These are phyloP conservation scores for Cyclotella kingstonii DNA, from an alignment of 108 stramenopile species.

Conservation along the genomic window DNA sequence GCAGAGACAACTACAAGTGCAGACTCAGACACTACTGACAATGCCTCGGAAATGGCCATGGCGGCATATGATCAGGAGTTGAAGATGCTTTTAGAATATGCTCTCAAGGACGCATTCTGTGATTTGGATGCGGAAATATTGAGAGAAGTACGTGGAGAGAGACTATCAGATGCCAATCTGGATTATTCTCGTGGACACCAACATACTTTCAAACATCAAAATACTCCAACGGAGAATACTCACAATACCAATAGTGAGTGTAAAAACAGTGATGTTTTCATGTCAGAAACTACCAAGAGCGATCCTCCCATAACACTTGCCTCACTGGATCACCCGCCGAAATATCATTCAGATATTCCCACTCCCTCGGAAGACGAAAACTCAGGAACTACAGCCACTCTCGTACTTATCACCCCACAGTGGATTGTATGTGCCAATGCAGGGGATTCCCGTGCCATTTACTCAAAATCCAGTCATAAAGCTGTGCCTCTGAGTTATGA, in stretches of 20 bases:
- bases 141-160: slow-evolving; percentile 19
- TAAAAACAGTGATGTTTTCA: background rate
- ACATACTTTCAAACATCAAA: background rate
- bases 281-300: background rate
- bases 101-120: slow-evolving; percentile 57
- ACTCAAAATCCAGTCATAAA: slow-evolving; percentile 32
- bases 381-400: slow-evolving; percentile 87
- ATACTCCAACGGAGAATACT: background rate
- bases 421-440: slow-evolving; percentile 93
- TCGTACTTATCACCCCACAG: slow-evolving; percentile 80
- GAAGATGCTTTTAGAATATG: slow-evolving; percentile 42
- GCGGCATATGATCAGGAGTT: slow-evolving; percentile 31
- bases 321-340: background rate
- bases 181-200: too few relatives aligned
- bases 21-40: background rate
- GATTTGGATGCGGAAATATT: slow-evolving; percentile 65
- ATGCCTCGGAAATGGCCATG: slow-evolving; percentile 18
- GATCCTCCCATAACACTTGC: background rate
- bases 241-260: background rate
- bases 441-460: slow-evolving; percentile 90
- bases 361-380: slow-evolving; percentile 37
- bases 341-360: slow-evolving; percentile 4
- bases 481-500: slow-evolving; percentile 78
- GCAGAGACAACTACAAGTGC: background rate
- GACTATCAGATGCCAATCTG: slow-evolving; percentile 34